Base-by-base conservation (phyloP, 2,329 filamentous ascomycete genomes). In the Ophiostoma australiae region DNA sequence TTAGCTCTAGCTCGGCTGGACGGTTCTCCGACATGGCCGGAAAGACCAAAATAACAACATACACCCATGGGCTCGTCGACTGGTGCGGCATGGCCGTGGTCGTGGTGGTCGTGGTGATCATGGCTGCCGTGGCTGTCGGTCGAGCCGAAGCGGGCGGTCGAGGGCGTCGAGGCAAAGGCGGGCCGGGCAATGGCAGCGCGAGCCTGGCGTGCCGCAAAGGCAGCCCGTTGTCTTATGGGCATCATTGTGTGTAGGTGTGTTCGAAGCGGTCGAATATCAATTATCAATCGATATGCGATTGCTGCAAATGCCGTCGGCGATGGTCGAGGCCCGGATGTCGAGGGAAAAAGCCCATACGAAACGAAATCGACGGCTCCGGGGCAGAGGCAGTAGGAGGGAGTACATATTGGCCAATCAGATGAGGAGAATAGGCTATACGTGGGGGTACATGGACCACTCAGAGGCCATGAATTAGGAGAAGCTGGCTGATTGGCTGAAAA, bases 61-160 rank as follows among this genome's bases (percentile, higher is more conserved):
- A 88, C 86, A 75, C 86, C 86, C 76, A 87, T 81, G 72, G 82
- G 81, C 79, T 88, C 86, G 77, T 83, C 81, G 71, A 76, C 77
- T 83, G 80, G 72, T 78, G 63, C 81, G 76, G 86, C 84, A 77
- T 80, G 80, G 74, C 84, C 70, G 69, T 70, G 70, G 68, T 72
- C 48, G 69, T 72, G 48, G 69, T 71, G 67, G 66, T 41, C 39
- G 39, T 41, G 39, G 39, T 72, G 70, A 69, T 72, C 70, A 33
- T 68, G 67, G 37, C 48, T 20, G 72, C 48, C 67, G 69, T 74
- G 74, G 73, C 69, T 72, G 35, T 73, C 74, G 58, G 74, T 73
- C 52, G 85, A 87, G 75, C 85, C 85, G 78, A 87, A 87, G 72
- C 78, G 80, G 69, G 77, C 75, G 44, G 69, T 73, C 44, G 74